Conservation (phyloP, 169 alveolate genomes). For the Perkinsus olseni region DNA sequence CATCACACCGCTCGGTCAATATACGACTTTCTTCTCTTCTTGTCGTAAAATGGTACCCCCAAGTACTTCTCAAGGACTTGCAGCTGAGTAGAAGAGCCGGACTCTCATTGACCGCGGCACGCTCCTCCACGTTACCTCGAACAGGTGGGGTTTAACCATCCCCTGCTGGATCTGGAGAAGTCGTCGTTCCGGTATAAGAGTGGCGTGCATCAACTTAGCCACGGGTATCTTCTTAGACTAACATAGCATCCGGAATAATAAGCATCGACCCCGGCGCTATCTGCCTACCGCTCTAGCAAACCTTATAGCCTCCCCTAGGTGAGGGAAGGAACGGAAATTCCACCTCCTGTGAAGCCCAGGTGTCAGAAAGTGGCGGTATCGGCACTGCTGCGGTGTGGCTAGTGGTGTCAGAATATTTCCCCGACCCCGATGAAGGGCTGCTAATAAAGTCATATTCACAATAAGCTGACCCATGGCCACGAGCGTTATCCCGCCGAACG, state of each 20-base stretch:
- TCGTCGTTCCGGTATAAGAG: not conserved
- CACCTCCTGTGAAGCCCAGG: not conserved
- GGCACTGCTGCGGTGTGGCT: not conserved
- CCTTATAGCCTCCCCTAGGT: not conserved
- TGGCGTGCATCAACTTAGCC: not conserved
- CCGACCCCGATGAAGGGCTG: not conserved
- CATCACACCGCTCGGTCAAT: not conserved
- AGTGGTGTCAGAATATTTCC: not conserved
- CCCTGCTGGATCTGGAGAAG: not conserved
- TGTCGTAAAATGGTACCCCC: not conserved
- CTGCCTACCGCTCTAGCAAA: not conserved
- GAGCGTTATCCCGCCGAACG: no score
- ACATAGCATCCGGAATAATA: not conserved
- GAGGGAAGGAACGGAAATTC: not conserved
- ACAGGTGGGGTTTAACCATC: not conserved
- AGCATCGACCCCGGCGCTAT: not conserved
- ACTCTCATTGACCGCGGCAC: not conserved
- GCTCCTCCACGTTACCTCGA: not conserved
- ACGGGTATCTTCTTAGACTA: not conserved
- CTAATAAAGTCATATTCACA: not conserved
- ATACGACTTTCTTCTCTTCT: not conserved
- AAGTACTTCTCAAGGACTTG: not conserved
- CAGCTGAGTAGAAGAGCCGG: not conserved
- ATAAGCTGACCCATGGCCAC: no score
- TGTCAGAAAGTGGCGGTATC: not conserved